Base-by-base conservation (phyloP, 2,329 filamentous ascomycete species). In the Xylaria hypoxylon region DNA sequence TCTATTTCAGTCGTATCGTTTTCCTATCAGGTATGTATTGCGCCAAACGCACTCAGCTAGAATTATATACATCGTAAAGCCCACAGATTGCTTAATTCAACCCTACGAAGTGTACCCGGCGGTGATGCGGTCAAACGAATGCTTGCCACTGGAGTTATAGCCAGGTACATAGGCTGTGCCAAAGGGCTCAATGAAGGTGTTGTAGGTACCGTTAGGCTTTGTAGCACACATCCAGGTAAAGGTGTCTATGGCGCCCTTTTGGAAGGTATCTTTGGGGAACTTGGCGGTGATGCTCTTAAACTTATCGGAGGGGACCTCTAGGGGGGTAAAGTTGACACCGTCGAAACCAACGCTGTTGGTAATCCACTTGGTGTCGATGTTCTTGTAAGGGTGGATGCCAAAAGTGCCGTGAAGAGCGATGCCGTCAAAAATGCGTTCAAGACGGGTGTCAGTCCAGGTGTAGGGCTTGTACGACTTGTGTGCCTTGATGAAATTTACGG, bases 161-260 rank as follows among this genome's bases (percentile, higher is more conserved):
- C 66, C 66, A 2, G 42, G 33, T 7, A 68, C 63, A 15, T 56
- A 68, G 19, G 40, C 42, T 13, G 58, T 63, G 19, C 68, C 68
- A 11, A 69, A 69, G 53, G 48, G 52, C 58, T 69, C 50, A 38
- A 67, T 19, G 19, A 69, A 67, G 26, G 64, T 69, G 52, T 69
- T 69, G 47, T 70, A 70, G 19, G 61, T 65, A 7, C 50, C 67
- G 2, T 61, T 62, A 17, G 68, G 64, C 61, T 70, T 70, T 5
- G 60, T 64, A 38, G 53, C 48, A n/a, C 42, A 45, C 40, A 70
- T 47, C 64, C 64, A 69, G 2, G 59, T 65, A 42, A 69, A 70
- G 10, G 68, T 70, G 5, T 69, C 61, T 45, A 69, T 69, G 38
- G 68, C 65, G 13, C 67, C 68, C 17, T 51, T 48, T 24, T 62